phyloP scores from a whole-genome alignment of 768 basidiomycete species.

The Trametes punicea region DNA sequence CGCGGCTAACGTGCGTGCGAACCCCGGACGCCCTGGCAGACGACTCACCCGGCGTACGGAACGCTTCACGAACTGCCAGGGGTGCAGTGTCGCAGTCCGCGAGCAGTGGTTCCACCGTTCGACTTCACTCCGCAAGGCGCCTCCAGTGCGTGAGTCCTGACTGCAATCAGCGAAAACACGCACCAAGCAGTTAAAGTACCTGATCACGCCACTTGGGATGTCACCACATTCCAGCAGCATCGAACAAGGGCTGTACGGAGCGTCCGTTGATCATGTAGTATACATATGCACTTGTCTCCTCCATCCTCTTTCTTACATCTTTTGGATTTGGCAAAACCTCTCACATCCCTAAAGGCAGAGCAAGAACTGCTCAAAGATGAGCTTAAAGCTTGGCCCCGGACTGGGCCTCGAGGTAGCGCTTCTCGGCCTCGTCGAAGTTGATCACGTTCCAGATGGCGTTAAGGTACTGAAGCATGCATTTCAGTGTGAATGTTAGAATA shows the following conservation, averaged over 20 bases:
- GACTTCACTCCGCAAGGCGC: too few species aligned
- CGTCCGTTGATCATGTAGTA: slow-evolving; percentile 11
- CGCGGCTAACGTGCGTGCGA: too few species aligned
- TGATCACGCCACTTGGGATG: too few species aligned
- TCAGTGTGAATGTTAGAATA: not conserved
- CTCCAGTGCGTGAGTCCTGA: too few species aligned
- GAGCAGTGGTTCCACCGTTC: too few species aligned
- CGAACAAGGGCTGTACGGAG: not conserved
- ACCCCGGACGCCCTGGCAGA: too few species aligned
- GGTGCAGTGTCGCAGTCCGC: too few species aligned
- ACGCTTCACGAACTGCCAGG: too few species aligned
- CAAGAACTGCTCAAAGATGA: not conserved
- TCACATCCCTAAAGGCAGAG: not conserved
- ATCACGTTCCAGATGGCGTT: slow-evolving; percentile 73
- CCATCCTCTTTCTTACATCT: slow-evolving; percentile 7
- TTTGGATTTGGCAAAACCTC: not conserved
- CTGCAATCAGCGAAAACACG: too few species aligned
- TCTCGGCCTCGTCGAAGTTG: slow-evolving; percentile 75
- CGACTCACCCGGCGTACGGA: too few species aligned
- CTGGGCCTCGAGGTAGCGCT: slow-evolving; percentile 49
- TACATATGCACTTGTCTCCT: slow-evolving; percentile 13
- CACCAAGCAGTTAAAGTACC: too few species aligned
- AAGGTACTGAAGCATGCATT: slow-evolving; percentile 49
- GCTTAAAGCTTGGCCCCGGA: slow-evolving; percentile 37
- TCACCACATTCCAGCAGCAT: too few species aligned